These are phyloP conservation scores for Graphiopsis chlorocephala DNA, from an alignment of 2,329 filamentous ascomycete species.

Conservation along the genomic window DNA sequence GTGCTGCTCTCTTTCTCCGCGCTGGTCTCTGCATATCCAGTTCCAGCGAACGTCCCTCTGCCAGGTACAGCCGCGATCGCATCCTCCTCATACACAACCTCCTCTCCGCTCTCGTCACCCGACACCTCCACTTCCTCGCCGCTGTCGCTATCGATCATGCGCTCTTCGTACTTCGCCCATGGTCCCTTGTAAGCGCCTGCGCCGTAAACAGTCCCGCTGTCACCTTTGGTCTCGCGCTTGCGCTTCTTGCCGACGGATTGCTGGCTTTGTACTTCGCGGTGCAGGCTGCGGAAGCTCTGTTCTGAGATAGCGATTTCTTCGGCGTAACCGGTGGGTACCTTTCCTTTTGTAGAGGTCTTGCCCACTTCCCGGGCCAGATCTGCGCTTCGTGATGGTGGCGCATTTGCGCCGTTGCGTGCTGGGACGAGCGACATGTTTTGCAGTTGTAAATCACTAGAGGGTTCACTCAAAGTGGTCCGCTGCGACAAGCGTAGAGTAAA, in stretches of 20 bases:
- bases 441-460: too few species aligned
- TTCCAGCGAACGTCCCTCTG: constrained; percentile 50
- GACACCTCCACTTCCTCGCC: constrained; percentile 68
- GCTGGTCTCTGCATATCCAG: constrained; percentile 48
- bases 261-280: constrained; percentile 68
- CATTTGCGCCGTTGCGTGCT: constrained; percentile 35
- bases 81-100: constrained; percentile 74
- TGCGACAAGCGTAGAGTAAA: background rate
- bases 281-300: constrained; percentile 81
- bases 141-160: constrained; percentile 70
- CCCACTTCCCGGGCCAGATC: constrained; percentile 28
- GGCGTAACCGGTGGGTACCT: constrained; percentile 71
- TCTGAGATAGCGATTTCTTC: constrained; percentile 88
- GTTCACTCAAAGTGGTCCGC: background rate
- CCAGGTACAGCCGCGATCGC: constrained; percentile 59
- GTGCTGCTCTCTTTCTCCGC: constrained; percentile 68
- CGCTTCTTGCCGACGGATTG: constrained; percentile 61
- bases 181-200: constrained; percentile 87
- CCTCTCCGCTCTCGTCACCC: constrained; percentile 72
- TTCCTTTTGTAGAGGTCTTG: constrained; percentile 41
- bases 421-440: constrained; percentile 32
- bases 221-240: constrained; percentile 82
- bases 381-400: constrained; percentile 29
- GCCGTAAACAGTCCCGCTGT: constrained; percentile 79
- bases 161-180: constrained; percentile 81